Base-by-base conservation (phyloP, 352 stramenopile genomes). In the Phytophthora agathidicida region DNA sequence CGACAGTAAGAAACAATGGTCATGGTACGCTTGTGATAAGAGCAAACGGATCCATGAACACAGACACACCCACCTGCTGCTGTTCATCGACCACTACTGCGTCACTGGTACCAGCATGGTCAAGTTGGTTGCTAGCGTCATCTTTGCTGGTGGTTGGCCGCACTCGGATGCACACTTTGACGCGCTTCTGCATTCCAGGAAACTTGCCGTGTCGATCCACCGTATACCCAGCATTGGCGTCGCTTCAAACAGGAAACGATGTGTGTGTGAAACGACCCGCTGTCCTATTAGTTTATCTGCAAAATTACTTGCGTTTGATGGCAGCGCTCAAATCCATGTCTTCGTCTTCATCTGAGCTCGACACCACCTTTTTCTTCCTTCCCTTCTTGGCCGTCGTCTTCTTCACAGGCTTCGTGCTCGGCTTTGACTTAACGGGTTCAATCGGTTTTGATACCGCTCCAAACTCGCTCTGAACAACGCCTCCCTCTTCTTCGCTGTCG, bases 401-500 rank as follows among this genome's bases (percentile, higher is more conserved):
- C 50, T 68, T 48, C 16, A 36, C 22, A 19, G 49, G 38, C 22
- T 52, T 62, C 41, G 45, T 35, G 10, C 13, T 56, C 19, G 46
- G n/a, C 20, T 57, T 68, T 22, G 52, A 19, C 24, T 53, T 56
- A 37, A 59, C 60, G n/a, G 50, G 33, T 33, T 54, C 30, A 24
- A 41, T 20, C 28, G 30, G 33, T 39, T 52, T 60, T 51, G 43
- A 37, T 33, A 42, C 20, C 14, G 30, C 62, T 8, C 39, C 53
- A 53, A 91, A 94, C 65, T 94, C 85, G 46, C 83, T 94, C 60
- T 91, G 75, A 44, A 94, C 68, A 26, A 91, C 66, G 17, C 86
- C 77, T 35, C 66, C 71, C 50, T 91, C 76, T 51, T 91, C 82
- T 63, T 94, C 85, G 30, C 83, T 89, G 51, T 91, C 81, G 44